Percentiles rank a stretch among this genome's conserved stretches.
Evolutionary conservation across 208 protist species (phyloP).

Genomic region (Spongospora subterranea): DNA sequence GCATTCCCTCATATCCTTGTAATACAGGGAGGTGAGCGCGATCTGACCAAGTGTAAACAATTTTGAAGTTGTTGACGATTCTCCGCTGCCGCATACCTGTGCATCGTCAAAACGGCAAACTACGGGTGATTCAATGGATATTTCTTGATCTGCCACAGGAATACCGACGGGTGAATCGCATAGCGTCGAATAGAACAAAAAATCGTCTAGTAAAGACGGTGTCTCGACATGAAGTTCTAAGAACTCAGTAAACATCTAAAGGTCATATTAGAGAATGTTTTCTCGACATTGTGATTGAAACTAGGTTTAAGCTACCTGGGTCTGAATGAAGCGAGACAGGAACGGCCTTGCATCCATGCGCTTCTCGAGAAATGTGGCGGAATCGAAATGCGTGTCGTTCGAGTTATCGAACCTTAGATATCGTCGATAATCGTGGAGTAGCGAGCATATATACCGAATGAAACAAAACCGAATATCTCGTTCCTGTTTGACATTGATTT

Average conservation of each 20-base stretch:
- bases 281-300: no score
- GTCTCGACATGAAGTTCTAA: conserved; percentile 51
- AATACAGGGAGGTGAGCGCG: background rate
- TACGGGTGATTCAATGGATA: background rate
- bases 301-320: no score
- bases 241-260: conserved; percentile 47
- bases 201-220: conserved; percentile 39
- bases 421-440: conserved; percentile 12
- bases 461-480: background rate
- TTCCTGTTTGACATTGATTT: background rate
- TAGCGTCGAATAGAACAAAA: conserved; percentile 36
- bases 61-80: background rate
- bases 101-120: background rate
- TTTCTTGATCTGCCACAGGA: background rate
- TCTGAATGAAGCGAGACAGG: conserved; percentile 48
- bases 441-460: conserved; percentile 10
- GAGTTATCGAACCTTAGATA: conserved; percentile 35
- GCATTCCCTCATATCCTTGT: conserved; percentile 7
- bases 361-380: conserved; percentile 34
- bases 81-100: background rate
- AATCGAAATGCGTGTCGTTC: conserved; percentile 48
- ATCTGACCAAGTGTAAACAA: background rate
- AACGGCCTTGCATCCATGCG: conserved; percentile 17
- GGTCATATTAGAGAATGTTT: no score
- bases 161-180: background rate